Base-by-base conservation (phyloP, 768 basidiomycete species). In the Leucocoprinus birnbaumii region DNA sequence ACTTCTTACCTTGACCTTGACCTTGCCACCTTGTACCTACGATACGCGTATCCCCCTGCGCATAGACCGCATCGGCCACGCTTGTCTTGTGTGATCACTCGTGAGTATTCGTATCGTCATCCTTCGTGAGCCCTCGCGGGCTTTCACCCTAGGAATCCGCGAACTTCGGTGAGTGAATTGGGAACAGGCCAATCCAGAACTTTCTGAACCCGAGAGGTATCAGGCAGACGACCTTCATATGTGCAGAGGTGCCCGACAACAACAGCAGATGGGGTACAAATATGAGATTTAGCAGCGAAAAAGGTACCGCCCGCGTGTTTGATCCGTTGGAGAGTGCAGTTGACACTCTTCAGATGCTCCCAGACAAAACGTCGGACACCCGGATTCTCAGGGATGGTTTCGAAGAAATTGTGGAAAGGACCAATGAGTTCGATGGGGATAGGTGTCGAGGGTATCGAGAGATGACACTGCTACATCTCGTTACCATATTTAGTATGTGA, bases 361-460 rank as follows among this genome's bases (percentile, higher is more conserved):
- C 67, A 76, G 0, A 77, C 63, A 43, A 77, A 78, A 0, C 62
- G 45, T 0, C 65, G 46, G 2, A 77, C 72, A 0, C 69, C 67
- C 0, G 49, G 51, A 48, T 76, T 78, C 1, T 66, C 65, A 0
- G 65, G 61, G 0, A 76, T 66, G 0, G 62, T 70, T 40, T 77
- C 64, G 48, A 62, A 71, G 0, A 1, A 11, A 0, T n/a, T n/a
- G n/a, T n/a, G n/a, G n/a, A n/a, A n/a, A n/a, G n/a, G n/a, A n/a
- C n/a, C n/a, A n/a, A n/a, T n/a, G n/a, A n/a, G n/a, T n/a, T n/a
- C n/a, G n/a, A n/a, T n/a, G n/a, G n/a, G n/a, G n/a, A n/a, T n/a
- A n/a, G n/a, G n/a, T n/a, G n/a, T n/a, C n/a, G n/a, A n/a, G n/a
- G n/a, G n/a, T n/a, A n/a, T n/a, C n/a, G n/a, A n/a, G n/a, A n/a